These are phyloP conservation scores for Scheffersomyces amazonensis DNA, from an alignment of 805 yeast species.

Conservation along the genomic window DNA sequence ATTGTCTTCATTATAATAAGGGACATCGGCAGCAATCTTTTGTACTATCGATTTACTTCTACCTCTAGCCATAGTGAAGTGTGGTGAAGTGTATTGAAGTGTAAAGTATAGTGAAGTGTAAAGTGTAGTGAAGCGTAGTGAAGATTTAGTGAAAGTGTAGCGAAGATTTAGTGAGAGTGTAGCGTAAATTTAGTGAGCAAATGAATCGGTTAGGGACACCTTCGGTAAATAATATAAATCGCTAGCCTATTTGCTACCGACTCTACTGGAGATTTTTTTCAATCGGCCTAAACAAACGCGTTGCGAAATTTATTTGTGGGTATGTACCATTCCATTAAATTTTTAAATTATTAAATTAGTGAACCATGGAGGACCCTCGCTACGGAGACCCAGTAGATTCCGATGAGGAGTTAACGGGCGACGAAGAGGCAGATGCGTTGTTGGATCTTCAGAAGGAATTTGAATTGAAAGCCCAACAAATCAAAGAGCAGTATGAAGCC, in stretches of 20 bases:
- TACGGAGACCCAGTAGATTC: conserved; percentile 15
- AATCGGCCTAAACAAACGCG: no score
- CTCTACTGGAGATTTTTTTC: no score
- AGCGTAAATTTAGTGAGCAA: no score
- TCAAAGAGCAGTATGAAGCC: conserved; percentile 8
- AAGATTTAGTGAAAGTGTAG: no score
- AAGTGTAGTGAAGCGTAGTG: no score
- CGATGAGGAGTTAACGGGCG: conserved; percentile 33
- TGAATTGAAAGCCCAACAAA: conserved; percentile 6
- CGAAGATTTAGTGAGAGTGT: no score
- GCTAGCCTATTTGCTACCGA: no score
- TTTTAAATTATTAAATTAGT: no score
- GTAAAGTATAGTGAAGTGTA: no score
- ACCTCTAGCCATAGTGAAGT: conserved; percentile 34
- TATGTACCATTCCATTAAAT: no score
- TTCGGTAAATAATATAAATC: no score
- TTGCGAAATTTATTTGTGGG: background rate
- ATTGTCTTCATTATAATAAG: conserved; percentile 30
- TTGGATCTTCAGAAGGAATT: conserved; percentile 38
- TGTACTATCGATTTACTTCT: conserved; percentile 65
- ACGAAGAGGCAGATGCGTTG: conserved; percentile 36
- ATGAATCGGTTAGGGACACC: no score
- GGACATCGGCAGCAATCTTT: conserved; percentile 54
- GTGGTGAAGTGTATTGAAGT: background rate
- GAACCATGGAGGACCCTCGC: conserved; percentile 34